Evolutionary conservation across 202 grass and related monocot species (phyloP), one percentile per base, ranked within the genome.

Genomic region (Hordeum pubiflorum): DNA sequence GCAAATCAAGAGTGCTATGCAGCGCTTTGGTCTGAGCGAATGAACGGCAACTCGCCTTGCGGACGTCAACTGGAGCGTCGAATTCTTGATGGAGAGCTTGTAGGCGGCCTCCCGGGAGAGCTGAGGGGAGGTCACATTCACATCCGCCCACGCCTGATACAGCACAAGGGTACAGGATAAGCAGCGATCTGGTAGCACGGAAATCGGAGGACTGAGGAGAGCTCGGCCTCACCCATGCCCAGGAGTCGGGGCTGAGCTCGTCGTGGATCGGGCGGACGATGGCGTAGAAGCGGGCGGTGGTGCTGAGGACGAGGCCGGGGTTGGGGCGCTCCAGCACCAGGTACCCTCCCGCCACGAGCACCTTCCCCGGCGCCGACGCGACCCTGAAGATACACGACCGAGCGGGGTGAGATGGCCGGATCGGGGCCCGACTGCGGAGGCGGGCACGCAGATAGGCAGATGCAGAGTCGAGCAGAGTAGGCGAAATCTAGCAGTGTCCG

Each of bases 261-360:
- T 90, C 87, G 68, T 79, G 78, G 48, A 99, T 63, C 12, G 96
- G 92, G 60, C 84, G 87, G 43, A 98, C 78, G 77, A 93, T 72
- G 57, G 92, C 86, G 67, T 95, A 98, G 87, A 95, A 99, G 44
- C 90, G 90, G 20, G 96, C 90, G n/a, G 69, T 95, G 82, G 96
- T 93, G 87, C 92, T 95, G 58, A 95, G 89, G 75, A 98, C 92
- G 21, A 98, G 89, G 24, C 96, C 90, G 0, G 89, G 86, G 80
- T 98, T 95, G 54, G 96, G 88, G 76, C 92, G 89, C 73, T 98
- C 90, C 73, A 98, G 86, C 64, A 98, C 87, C 56, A 98, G 90
- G 84, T 98, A 98, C 5, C 96, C 96, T 14, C 96, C 90, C 11
- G 90, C 88, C 59, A 98, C 87, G 80, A 95, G 84, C 55, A 95